phyloP scores from a whole-genome alignment of 257 asterid genomes.

The Agastache rugosa region DNA sequence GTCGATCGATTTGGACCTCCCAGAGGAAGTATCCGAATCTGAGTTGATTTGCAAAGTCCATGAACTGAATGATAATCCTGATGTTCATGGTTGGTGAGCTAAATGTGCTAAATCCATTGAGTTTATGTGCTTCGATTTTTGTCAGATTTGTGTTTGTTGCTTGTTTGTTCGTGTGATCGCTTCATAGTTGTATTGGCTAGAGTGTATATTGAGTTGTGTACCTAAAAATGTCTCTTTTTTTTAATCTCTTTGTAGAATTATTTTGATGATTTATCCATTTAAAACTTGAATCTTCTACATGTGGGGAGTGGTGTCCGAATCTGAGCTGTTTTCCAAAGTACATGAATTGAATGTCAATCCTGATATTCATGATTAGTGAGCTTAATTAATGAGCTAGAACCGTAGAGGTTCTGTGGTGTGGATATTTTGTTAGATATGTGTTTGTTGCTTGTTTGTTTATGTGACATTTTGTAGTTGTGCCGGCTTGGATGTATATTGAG shows the following conservation, averaged over 20 bases:
- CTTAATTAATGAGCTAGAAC: slow-evolving; percentile 17
- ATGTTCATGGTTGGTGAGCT: slow-evolving; percentile 81
- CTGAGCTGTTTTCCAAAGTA: slow-evolving; percentile 68
- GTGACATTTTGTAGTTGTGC: neutral
- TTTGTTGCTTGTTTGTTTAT: neutral
- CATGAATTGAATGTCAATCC: slow-evolving; percentile 82
- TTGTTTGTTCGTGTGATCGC: neutral
- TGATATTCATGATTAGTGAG: slow-evolving; percentile 72
- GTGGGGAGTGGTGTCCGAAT: slow-evolving; percentile 45
- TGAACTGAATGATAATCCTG: slow-evolving; percentile 79
- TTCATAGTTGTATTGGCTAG: slow-evolving; percentile 4
- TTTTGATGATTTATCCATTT: neutral
- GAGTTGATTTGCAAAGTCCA: slow-evolving; percentile 83
- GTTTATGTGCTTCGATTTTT: slow-evolving; percentile 4
- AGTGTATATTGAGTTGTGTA: neutral
- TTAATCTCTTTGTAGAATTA: neutral
- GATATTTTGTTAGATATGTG: neutral
- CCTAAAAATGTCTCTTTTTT: neutral
- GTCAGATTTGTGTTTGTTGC: neutral
- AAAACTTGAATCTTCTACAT: slow-evolving; percentile 11
- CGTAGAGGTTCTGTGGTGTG: neutral
- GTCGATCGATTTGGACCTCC: slow-evolving; percentile 81
- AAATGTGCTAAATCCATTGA: neutral
- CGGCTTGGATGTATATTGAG: neutral
- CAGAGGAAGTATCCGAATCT: slow-evolving; percentile 79